Evolutionary conservation across 352 stramenopile genomes (phyloP), one percentile per base, ranked within the genome.

Genomic region (Globisporangium abappressorium): DNA sequence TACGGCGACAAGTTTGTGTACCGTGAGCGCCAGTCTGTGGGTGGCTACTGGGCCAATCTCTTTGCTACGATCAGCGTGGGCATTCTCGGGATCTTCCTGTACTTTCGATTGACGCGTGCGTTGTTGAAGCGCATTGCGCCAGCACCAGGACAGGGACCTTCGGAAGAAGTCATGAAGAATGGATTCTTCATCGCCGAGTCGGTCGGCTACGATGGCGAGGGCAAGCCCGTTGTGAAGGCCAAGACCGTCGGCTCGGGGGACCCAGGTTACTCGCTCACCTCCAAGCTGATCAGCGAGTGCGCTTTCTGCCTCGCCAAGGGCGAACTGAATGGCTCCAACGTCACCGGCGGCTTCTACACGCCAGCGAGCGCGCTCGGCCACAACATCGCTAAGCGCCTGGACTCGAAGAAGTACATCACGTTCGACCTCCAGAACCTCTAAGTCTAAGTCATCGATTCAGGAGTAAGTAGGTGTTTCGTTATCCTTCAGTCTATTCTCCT

Each of bases 91-190:
- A 68, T 75, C 0, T 64, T 89, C 55, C 58, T 93, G n/a, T 84
- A 86, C 69, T 85, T 94, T 49, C 59, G 74, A 34, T 81, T 71
- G 72, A 96, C 87, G 24, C 49, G 60, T 24, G 36, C 41, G n/a
- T 7, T 97, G 7, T 57, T 97, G 55, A 89, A 89, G 57, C 78
- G 77, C 34, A 33, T 95, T 41, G 70, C 92, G 14, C 85, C 87
- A 28, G 70, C 84, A 66, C 87, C 92, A 30, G 92, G 92, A 22
- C 56, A 95, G 65, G 94, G 93, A 5, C 92, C 94, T 20, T 89
- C 77, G 22, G 80, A 94, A 49, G 70, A 92, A 58, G 60, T 79
- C 20, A 96, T 97, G 89, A 70, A 83, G 38, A 76, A 92, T 14
- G 92, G 90, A 46, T 91, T 84, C 63, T 85, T 96, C 22, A 71